A percentile compares a stretch with the other conserved stretches of the same genome.
Evolutionary conservation across 768 basidiomycete species (phyloP).

Genomic region (Rhodotorula diobovata): DNA sequence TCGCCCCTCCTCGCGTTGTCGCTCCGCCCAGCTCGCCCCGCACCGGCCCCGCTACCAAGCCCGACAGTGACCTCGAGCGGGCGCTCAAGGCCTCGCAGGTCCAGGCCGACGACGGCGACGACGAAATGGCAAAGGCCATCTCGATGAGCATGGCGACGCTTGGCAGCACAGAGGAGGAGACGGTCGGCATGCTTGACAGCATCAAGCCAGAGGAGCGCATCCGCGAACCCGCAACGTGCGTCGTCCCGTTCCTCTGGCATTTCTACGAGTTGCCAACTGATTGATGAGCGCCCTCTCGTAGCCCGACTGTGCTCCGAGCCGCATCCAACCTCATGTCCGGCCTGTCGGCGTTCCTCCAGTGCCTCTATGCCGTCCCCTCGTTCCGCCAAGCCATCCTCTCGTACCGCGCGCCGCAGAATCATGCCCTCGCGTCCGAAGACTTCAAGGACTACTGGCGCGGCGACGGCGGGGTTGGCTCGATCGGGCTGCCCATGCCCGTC

Average conservation of each 20-base stretch:
- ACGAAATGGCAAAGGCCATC: constrained; percentile 31
- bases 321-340: constrained; percentile 11
- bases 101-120: constrained; percentile 7
- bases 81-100: constrained; percentile 5
- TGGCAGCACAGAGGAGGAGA: constrained; percentile 6
- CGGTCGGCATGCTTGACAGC: background rate
- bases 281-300: background rate
- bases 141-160: constrained; percentile 20
- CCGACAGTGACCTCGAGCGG: constrained; percentile 12
- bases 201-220: constrained; percentile 13
- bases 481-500: constrained; percentile 2
- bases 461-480: background rate
- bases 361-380: constrained; percentile 22
- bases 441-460: constrained; percentile 15
- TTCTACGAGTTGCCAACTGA: too few relatives aligned
- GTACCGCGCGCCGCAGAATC: background rate
- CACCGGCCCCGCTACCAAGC: background rate
- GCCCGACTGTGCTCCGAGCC: constrained; percentile 17
- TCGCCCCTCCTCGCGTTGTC: background rate
- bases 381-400: constrained; percentile 24
- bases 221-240: constrained; percentile 1
- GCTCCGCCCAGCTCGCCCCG: background rate
- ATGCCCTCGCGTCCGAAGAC: background rate
- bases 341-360: constrained; percentile 21
- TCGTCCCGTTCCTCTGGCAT: too few relatives aligned